Conservation (phyloP, 2,329 filamentous ascomycete species). For the Pestalotiopsis sp. region DNA sequence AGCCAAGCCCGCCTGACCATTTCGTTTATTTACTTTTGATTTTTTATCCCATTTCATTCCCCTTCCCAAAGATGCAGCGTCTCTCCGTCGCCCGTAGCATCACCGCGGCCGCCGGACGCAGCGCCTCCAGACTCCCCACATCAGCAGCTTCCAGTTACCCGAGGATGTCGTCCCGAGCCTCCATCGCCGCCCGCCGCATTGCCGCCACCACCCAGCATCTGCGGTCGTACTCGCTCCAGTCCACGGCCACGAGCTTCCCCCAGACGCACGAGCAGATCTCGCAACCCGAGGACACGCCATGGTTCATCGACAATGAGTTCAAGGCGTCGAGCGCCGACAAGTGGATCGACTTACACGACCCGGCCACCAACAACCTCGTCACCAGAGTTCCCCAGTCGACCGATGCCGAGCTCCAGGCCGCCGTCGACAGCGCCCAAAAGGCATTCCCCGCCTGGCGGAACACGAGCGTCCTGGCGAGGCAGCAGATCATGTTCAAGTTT, state of each 20-base stretch:
- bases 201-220: slow-evolving; percentile 61
- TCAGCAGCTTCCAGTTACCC: slow-evolving; percentile 19
- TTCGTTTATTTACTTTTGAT: background rate
- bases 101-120: slow-evolving; percentile 26
- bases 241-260: slow-evolving; percentile 65
- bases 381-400: slow-evolving; percentile 84
- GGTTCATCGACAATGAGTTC: slow-evolving; percentile 83
- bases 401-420: slow-evolving; percentile 73
- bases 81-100: slow-evolving; percentile 28
- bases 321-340: slow-evolving; percentile 66
- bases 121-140: slow-evolving; percentile 25
- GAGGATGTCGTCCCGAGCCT: slow-evolving; percentile 39
- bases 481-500: slow-evolving; percentile 89
- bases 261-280: slow-evolving; percentile 72
- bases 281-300: slow-evolving; percentile 71
- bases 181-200: slow-evolving; percentile 51
- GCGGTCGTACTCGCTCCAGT: slow-evolving; percentile 54
- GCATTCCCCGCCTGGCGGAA: slow-evolving; percentile 75
- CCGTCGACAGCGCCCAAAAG: slow-evolving; percentile 74
- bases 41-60: background rate
- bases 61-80: slow-evolving; percentile 28
- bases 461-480: slow-evolving; percentile 72
- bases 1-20: background rate
- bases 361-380: slow-evolving; percentile 83
- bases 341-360: slow-evolving; percentile 81